Percentiles rank a stretch among this genome's conserved stretches.
phyloP scores from a whole-genome alignment of 2,329 filamentous ascomycete genomes.

The Trichoderma oligosporum region DNA sequence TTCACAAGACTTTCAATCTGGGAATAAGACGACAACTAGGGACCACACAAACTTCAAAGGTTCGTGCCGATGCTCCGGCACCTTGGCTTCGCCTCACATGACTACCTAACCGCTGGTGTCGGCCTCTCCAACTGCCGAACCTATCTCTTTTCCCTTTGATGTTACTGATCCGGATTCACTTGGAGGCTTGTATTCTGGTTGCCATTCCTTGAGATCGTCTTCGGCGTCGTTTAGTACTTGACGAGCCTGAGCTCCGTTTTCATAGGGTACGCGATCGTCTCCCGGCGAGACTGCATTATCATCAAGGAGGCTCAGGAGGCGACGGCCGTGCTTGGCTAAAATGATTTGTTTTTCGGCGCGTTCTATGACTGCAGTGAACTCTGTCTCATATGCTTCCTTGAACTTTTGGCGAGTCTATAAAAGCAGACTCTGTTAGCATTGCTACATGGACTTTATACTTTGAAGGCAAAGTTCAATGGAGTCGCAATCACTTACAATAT shows the following conservation, averaged over 20 bases:
- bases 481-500: slow-evolving; percentile 62
- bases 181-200: slow-evolving; percentile 38
- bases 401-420: slow-evolving; percentile 85
- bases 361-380: slow-evolving; percentile 89
- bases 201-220: slow-evolving; percentile 78
- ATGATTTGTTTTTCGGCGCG: slow-evolving; percentile 96
- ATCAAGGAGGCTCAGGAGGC: slow-evolving; percentile 80
- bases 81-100: background rate
- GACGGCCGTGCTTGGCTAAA: slow-evolving; percentile 82
- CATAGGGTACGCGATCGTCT: slow-evolving; percentile 67
- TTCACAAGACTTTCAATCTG: background rate
- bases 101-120: slow-evolving; percentile 9
- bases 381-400: slow-evolving; percentile 87
- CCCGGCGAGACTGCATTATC: slow-evolving; percentile 87
- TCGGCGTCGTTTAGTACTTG: slow-evolving; percentile 92
- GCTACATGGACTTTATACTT: too few relatives aligned
- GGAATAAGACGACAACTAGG: background rate
- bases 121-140: slow-evolving; percentile 25
- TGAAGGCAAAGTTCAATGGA: too few relatives aligned
- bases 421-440: background rate
- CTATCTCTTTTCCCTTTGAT: slow-evolving; percentile 28
- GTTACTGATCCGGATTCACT: slow-evolving; percentile 26
- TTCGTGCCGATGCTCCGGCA: background rate
- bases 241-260: slow-evolving; percentile 62
- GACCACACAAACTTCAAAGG: background rate